Evolutionary conservation across 2,329 filamentous ascomycete species (phyloP).

Genomic region (Phoma herbarum): DNA sequence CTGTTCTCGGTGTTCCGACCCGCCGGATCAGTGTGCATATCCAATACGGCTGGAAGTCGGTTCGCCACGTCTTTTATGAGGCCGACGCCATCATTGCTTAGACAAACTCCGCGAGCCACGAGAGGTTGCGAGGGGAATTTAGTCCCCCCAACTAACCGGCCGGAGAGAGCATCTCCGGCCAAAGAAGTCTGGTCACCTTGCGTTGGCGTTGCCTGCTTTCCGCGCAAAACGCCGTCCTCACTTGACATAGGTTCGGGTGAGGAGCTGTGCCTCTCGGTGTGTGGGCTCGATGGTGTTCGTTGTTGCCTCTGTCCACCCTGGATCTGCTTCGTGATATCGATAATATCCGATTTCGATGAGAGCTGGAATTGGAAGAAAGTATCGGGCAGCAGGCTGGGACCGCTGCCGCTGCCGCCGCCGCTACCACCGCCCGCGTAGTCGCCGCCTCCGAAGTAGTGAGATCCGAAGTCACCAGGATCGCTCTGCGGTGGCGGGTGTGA

Average conservation of each 20-base stretch:
- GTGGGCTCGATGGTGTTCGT: background rate
- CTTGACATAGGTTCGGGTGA: slow-evolving; percentile 16
- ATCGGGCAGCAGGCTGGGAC: slow-evolving; percentile 21
- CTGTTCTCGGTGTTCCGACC: slow-evolving; percentile 17
- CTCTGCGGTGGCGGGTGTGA: slow-evolving; percentile 33
- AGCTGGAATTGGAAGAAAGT: slow-evolving; percentile 48
- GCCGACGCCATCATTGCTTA: slow-evolving; percentile 12
- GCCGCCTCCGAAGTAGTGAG: slow-evolving; percentile 31
- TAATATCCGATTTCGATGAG: slow-evolving; percentile 15
- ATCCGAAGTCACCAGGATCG: slow-evolving; percentile 30
- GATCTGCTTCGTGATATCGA: slow-evolving; percentile 6
- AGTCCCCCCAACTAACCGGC: slow-evolving; percentile 21
- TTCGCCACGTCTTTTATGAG: slow-evolving; percentile 12
- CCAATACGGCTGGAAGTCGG: slow-evolving; percentile 1
- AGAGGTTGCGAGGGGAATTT: slow-evolving; percentile 19
- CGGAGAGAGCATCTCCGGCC: slow-evolving; percentile 48
- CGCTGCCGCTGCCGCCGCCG: slow-evolving; percentile 17
- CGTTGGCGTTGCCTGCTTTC: slow-evolving; percentile 32
- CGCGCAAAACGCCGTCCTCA: slow-evolving; percentile 17
- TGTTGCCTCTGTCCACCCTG: slow-evolving; percentile 4
- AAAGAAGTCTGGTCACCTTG: slow-evolving; percentile 35
- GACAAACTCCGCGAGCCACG: slow-evolving; percentile 22
- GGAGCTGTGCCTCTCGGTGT: background rate
- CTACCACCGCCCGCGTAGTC: slow-evolving; percentile 24
- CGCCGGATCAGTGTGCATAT: slow-evolving; percentile 4